Evolutionary conservation across 192 early-diverging fungal species (phyloP), one percentile per base, ranked within the genome.

Genomic region (Kappamyces sp.): DNA sequence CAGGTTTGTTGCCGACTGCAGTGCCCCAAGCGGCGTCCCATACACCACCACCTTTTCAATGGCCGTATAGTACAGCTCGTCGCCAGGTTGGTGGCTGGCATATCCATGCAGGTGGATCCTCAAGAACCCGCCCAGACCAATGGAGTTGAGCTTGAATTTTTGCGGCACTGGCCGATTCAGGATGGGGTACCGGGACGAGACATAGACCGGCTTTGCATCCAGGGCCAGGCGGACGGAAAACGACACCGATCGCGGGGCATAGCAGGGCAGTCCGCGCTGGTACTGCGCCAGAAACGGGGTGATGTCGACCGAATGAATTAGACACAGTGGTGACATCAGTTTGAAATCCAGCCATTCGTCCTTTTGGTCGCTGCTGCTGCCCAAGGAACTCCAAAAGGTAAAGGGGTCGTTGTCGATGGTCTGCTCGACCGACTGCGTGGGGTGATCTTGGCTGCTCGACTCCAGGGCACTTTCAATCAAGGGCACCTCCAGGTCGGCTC

Each of bases 211-310:
- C 40, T 53, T 22, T 39, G 36, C 9, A 45, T 11, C 4, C 40
- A 39, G 8, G 6, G 7, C 14, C 12, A 3, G 8, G 6, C n/a
- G 36, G 40, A 53, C 14, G 7, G 51, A 53, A 53, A 53, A 53
- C 40, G 51, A 53, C 7, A 53, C 14, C 3, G n/a, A 4, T 53
- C 30, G 36, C 4, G 51, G 51, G 4, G 51, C 51, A 53, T 53
- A 53, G 40, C 30, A 53, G 4, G 51, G 51, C 30, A 53, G 14
- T 53, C 51, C 51, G 2, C 7, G 7, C 40, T 53, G 51, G 40
- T 14, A 53, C 30, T 53, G 51, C 7, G 51, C 51, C 30, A 53
- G 40, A 30, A 53, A 53, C 22, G 51, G 30, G n/a, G 36, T 53
- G n/a, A 53, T 30, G 4, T 53, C n/a, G 7, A 53, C 40, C 3